phyloP scores from a whole-genome alignment of 2,329 filamentous ascomycete genomes.

The Cordyceps fumosorosea region DNA sequence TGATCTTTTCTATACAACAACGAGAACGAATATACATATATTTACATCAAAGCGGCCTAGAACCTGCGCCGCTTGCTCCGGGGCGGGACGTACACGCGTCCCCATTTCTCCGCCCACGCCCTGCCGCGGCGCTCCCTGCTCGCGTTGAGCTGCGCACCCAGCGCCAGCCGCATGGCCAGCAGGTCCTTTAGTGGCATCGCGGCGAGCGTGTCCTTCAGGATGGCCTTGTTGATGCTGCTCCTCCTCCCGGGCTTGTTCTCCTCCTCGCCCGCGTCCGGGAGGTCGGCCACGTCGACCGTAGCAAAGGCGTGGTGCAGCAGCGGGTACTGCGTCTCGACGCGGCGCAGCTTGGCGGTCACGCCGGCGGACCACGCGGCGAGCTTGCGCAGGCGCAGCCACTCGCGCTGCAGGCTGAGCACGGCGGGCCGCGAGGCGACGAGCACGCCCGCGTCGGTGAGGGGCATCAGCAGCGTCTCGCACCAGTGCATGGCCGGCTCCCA shows the following conservation, averaged over 20 bases:
- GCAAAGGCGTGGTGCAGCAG: slow-evolving; percentile 35
- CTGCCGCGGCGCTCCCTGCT: background rate
- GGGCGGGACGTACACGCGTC: background rate
- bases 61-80: slow-evolving; percentile 2
- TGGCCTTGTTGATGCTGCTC: slow-evolving; percentile 22
- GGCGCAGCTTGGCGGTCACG: slow-evolving; percentile 32
- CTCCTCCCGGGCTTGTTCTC: background rate
- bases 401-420: slow-evolving; percentile 41
- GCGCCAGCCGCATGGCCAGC: slow-evolving; percentile 17
- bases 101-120: background rate
- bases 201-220: slow-evolving; percentile 24
- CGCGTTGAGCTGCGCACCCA: slow-evolving; percentile 17
- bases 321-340: slow-evolving; percentile 35
- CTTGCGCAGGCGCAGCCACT: slow-evolving; percentile 44
- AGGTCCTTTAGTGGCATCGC: slow-evolving; percentile 23
- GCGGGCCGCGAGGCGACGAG: slow-evolving; percentile 31
- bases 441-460: slow-evolving; percentile 31
- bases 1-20: no score
- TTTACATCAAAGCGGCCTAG: background rate
- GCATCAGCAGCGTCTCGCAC: slow-evolving; percentile 75
- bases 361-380: slow-evolving; percentile 42
- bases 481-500: slow-evolving; percentile 62
- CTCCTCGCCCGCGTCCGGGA: slow-evolving; percentile 21
- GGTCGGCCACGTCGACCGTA: slow-evolving; percentile 24
- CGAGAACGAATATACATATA: background rate